phyloP scores from a whole-genome alignment of 176 grass and related monocot species.

The Coix lacrymajobi region DNA sequence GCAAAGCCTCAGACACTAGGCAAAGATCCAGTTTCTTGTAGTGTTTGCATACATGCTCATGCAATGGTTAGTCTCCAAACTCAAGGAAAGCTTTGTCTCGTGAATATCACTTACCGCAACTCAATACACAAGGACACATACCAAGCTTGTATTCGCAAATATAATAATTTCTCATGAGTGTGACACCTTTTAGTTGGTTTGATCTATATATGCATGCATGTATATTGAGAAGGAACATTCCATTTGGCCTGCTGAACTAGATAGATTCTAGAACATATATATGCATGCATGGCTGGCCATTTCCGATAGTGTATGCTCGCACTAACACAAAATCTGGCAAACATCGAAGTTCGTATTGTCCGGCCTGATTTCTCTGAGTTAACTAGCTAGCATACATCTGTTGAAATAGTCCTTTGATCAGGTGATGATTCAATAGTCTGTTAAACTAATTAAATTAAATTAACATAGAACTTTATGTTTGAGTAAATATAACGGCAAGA shows the following conservation, averaged over 20 bases:
- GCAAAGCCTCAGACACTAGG: no score
- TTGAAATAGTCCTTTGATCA: constrained; percentile 14
- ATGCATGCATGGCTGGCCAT: not conserved
- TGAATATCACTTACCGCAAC: no score
- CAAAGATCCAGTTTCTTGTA: no score
- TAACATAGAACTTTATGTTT: not conserved
- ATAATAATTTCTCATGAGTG: not conserved
- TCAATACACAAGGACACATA: no score
- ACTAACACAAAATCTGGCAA: not conserved
- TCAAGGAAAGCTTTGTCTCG: no score
- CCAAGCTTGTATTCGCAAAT: no score
- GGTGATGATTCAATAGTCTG: not conserved
- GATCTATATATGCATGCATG: not conserved
- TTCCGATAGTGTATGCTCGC: not conserved
- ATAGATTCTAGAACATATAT: not conserved
- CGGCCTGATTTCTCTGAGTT: constrained; percentile 1
- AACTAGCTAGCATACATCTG: not conserved
- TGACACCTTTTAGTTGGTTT: not conserved
- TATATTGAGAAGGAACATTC: not conserved
- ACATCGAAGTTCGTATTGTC: not conserved
- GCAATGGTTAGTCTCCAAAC: no score
- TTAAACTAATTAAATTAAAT: not conserved
- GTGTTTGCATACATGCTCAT: no score
- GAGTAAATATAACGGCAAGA: constrained; percentile 8
- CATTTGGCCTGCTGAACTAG: not conserved